Base-by-base conservation (phyloP, 2,329 filamentous ascomycete species). In the Neonectria faginata region DNA sequence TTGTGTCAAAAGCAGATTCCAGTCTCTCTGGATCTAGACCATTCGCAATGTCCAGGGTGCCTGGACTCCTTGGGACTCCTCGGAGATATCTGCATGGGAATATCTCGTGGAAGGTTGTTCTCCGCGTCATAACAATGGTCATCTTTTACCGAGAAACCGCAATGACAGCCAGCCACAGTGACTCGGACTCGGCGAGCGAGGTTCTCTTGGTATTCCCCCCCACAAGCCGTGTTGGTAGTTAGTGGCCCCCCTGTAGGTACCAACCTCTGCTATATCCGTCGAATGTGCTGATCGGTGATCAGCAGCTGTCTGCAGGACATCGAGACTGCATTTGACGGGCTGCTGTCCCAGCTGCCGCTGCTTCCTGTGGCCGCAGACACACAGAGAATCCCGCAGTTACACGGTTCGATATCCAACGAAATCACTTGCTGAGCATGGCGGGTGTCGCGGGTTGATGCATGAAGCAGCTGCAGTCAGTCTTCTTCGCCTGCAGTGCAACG, bases 241-340 rank as follows among this genome's bases (percentile, higher is more conserved):
- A 42, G 39, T 20, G n/a, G 39, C 39, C 39, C 39, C 39, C 39
- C 39, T 42, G 53, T 36, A 57, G 50, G 54, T 25, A 54, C 51
- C n/a, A 41, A n/a, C 36, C 39, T 25, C 16, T 33, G 18, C n/a
- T 33, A 51, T 33, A 51, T 33, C 16, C n/a, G 36, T 39, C 14
- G 14, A n/a, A 16, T 39, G 36, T 39, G 36, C 36, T 39, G 36
- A 42, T 42, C 48, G 11, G n/a, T 22, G n/a, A 41, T 11, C 14
- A 25, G 56, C 41, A 41, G 54, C 31, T 20, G 56, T 54, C 64
- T 73, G 69, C 71, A 72, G 65, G 59, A 71, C 71, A 70, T 70
- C 54, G 55, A 59, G 33, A 62, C 69, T 66, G 71, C 71, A 71
- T 68, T 64, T 61, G 70, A 58, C 39, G 33, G 12, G 25, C 48